Conservation (phyloP, 768 basidiomycete genomes). For the Russula foetens region DNA sequence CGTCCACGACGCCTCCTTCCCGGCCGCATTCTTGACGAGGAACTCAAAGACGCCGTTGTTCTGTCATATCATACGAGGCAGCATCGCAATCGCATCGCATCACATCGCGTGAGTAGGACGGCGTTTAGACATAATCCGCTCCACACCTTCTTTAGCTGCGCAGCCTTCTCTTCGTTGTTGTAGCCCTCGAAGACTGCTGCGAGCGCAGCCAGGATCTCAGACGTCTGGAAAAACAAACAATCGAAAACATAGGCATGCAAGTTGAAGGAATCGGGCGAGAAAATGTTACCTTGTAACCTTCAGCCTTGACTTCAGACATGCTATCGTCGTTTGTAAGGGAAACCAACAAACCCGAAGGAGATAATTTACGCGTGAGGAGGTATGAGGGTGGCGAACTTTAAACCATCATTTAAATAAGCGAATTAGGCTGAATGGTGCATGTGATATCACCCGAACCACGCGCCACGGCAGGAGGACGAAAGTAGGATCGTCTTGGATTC, state of each 20-base stretch:
- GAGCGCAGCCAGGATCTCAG: constrained; percentile 53
- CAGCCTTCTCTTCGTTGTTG: constrained; percentile 54
- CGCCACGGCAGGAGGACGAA: background rate
- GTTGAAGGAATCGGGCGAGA: background rate
- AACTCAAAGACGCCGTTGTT: constrained; percentile 87
- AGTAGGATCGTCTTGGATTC: background rate
- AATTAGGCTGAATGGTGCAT: background rate
- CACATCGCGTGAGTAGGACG: background rate
- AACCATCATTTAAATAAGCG: background rate
- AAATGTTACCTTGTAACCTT: constrained; percentile 16
- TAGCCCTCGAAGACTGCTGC: constrained; percentile 42
- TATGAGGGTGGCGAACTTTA: no score
- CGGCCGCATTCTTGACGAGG: constrained; percentile 62
- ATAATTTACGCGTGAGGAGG: no score
- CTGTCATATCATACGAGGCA: constrained; percentile 25
- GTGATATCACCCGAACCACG: background rate
- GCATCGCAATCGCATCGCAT: no score
- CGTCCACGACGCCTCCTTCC: constrained; percentile 74
- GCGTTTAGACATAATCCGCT: background rate
- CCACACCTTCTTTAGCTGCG: constrained; percentile 67
- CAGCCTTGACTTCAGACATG: constrained; percentile 20
- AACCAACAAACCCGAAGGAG: background rate
- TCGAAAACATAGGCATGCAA: background rate
- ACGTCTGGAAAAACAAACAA: constrained; percentile 38
- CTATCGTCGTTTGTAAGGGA: background rate